Percentiles rank a stretch among this genome's conserved stretches.
These are phyloP conservation scores for Austroboletus festivus DNA, from an alignment of 768 basidiomycete genomes.

Conservation along the genomic window DNA sequence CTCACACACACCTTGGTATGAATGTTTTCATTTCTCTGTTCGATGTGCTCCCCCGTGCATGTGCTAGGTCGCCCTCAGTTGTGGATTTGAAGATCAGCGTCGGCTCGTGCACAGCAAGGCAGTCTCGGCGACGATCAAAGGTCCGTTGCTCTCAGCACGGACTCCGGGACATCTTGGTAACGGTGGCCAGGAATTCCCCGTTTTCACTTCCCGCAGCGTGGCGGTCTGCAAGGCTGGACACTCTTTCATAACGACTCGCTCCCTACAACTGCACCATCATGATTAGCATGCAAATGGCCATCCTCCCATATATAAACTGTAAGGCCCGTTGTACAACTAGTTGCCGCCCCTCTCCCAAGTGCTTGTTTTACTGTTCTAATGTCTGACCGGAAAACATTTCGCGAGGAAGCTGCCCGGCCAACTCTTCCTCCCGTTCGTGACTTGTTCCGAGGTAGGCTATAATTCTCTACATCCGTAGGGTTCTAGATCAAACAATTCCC, in stretches of 20 bases:
- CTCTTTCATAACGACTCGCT: slow-evolving; percentile 24
- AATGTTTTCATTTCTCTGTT: slow-evolving; percentile 14
- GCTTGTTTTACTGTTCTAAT: slow-evolving; percentile 22
- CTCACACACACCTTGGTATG: slow-evolving; percentile 22
- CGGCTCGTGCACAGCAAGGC: slow-evolving; percentile 32
- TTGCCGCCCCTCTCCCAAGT: slow-evolving; percentile 3
- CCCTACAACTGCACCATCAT: slow-evolving; percentile 21
- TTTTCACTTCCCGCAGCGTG: slow-evolving; percentile 21
- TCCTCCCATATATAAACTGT: slow-evolving; percentile 26
- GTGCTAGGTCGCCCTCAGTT: slow-evolving; percentile 8
- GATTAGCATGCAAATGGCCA: slow-evolving; percentile 25
- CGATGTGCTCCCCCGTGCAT: slow-evolving; percentile 10
- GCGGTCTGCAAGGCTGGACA: slow-evolving; percentile 22
- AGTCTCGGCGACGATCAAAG: slow-evolving; percentile 32
- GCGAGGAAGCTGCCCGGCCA: slow-evolving; percentile 42
- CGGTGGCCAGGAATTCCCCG: slow-evolving; percentile 23
- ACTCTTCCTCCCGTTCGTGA: slow-evolving; percentile 72
- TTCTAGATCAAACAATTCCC: slow-evolving; percentile 1
- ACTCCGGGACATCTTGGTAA: slow-evolving; percentile 25
- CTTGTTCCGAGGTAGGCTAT: slow-evolving; percentile 54
- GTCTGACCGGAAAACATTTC: slow-evolving; percentile 25
- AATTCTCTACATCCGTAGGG: neutral
- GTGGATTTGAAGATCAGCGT: slow-evolving; percentile 26
- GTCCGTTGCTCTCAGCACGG: slow-evolving; percentile 26
- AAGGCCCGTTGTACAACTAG: neutral